These are phyloP conservation scores for Penicillium steckii DNA, from an alignment of 495 filamentous ascomycete genomes.

Conservation along the genomic window DNA sequence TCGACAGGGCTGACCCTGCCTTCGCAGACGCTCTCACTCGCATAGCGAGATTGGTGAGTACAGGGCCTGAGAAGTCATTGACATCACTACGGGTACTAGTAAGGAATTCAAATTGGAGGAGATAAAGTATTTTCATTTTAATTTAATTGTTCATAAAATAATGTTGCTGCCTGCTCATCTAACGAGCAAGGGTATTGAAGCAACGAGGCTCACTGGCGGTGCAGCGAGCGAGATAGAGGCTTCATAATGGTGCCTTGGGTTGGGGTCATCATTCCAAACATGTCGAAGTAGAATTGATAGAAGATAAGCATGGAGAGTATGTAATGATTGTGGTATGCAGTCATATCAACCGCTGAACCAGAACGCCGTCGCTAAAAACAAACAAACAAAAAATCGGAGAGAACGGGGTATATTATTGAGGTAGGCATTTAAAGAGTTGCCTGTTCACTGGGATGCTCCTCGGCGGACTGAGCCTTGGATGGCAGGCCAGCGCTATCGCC, in stretches of 20 bases:
- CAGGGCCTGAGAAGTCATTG: too few relatives aligned
- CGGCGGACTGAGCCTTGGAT: slow-evolving; percentile 22
- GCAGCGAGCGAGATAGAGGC: slow-evolving; percentile 2
- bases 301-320: slow-evolving; percentile 6
- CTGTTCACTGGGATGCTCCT: slow-evolving; percentile 12
- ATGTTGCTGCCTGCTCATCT: not conserved
- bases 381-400: slow-evolving; percentile 8
- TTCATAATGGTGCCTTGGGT: slow-evolving; percentile 10
- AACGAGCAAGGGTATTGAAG: not conserved
- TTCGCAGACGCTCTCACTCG: too few relatives aligned
- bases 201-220: not conserved
- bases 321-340: slow-evolving; percentile 6
- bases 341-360: slow-evolving; percentile 12
- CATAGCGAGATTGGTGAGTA: too few relatives aligned
- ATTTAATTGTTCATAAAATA: not conserved
- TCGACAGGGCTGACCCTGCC: too few relatives aligned
- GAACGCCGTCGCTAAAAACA: slow-evolving; percentile 45
- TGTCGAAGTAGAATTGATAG: not conserved
- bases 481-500: slow-evolving; percentile 22
- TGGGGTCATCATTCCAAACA: slow-evolving; percentile 19
- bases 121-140: not conserved
- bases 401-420: slow-evolving; percentile 3
- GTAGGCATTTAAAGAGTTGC: slow-evolving; percentile 15
- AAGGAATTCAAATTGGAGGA: not conserved
- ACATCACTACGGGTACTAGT: too few relatives aligned